Evolutionary conservation across 805 yeast species (phyloP).

Genomic region (Scheffersomyces lignosus): DNA sequence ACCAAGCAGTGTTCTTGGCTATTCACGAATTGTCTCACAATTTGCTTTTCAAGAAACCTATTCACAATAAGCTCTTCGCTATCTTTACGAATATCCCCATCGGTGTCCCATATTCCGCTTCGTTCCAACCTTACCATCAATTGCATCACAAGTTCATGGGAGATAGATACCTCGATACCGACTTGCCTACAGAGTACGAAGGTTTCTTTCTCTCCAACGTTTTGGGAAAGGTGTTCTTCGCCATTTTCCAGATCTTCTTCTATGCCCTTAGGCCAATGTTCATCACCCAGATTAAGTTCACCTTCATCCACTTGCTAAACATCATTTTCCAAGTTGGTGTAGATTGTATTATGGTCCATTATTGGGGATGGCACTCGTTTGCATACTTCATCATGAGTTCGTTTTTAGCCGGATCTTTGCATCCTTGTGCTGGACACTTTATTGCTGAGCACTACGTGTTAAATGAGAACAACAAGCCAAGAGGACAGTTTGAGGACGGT

Average conservation of each 20-base stretch:
- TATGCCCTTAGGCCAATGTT: conserved; percentile 91
- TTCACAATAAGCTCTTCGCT: conserved; percentile 74
- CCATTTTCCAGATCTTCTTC: conserved; percentile 84
- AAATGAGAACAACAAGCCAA: conserved; percentile 50
- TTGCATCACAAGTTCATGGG: conserved; percentile 90
- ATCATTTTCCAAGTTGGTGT: conserved; percentile 57
- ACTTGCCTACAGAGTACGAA: conserved; percentile 79
- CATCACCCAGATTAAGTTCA: conserved; percentile 71
- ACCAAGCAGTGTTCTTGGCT: conserved; percentile 81
- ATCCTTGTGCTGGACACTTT: conserved; percentile 94
- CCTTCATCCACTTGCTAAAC: conserved; percentile 73
- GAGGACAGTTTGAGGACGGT: conserved; percentile 20
- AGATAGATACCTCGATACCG: conserved; percentile 81
- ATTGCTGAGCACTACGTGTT: conserved; percentile 91
- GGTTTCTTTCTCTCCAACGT: conserved; percentile 72
- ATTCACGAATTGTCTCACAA: conserved; percentile 89
- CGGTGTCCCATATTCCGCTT: conserved; percentile 88
- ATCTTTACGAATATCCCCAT: conserved; percentile 81
- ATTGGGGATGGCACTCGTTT: conserved; percentile 65
- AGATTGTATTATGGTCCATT: conserved; percentile 56
- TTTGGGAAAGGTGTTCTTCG: conserved; percentile 86
- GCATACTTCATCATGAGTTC: conserved; percentile 72
- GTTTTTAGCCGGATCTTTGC: conserved; percentile 86
- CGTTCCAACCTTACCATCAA: conserved; percentile 87
- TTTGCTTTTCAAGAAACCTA: conserved; percentile 74